A percentile compares a stretch with the other conserved stretches of the same genome.
phyloP scores from a whole-genome alignment of 129 eudicot species.

The Flaveria ramosissima region DNA sequence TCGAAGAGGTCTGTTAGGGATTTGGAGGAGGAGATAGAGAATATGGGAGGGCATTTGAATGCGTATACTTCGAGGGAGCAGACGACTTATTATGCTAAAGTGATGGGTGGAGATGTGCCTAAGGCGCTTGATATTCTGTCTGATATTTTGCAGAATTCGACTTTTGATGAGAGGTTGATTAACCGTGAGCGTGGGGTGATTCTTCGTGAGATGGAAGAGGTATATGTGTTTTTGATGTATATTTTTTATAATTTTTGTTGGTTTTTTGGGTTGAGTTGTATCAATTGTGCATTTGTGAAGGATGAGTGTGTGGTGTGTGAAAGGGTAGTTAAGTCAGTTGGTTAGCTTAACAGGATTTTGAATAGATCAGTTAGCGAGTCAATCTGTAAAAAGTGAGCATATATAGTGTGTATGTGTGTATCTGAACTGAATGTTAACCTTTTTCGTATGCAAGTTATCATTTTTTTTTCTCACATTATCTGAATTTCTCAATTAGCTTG shows the following conservation, averaged over 20 bases:
- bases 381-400: background rate
- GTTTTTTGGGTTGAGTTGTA: background rate
- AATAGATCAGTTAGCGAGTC: background rate
- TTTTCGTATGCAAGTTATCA: too few species aligned
- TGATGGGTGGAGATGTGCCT: slow-evolving; percentile 61
- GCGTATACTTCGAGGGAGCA: slow-evolving; percentile 89
- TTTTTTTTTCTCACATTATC: too few species aligned
- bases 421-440: background rate
- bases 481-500: too few species aligned
- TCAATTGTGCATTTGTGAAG: slow-evolving; percentile 4
- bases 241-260: background rate
- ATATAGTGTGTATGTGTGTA: background rate
- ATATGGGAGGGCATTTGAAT: slow-evolving; percentile 97
- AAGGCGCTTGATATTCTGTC: slow-evolving; percentile 68
- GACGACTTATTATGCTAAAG: slow-evolving; percentile 75
- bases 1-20: slow-evolving; percentile 50
- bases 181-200: slow-evolving; percentile 77
- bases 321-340: background rate
- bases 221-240: slow-evolving; percentile 7
- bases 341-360: background rate
- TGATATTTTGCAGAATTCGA: slow-evolving; percentile 85
- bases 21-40: slow-evolving; percentile 92
- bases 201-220: slow-evolving; percentile 96
- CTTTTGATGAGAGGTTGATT: slow-evolving; percentile 68
- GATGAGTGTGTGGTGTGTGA: background rate